Evolutionary conservation across 345 rosid species (phyloP).

Genomic region (Bruguiera parviflora): DNA sequence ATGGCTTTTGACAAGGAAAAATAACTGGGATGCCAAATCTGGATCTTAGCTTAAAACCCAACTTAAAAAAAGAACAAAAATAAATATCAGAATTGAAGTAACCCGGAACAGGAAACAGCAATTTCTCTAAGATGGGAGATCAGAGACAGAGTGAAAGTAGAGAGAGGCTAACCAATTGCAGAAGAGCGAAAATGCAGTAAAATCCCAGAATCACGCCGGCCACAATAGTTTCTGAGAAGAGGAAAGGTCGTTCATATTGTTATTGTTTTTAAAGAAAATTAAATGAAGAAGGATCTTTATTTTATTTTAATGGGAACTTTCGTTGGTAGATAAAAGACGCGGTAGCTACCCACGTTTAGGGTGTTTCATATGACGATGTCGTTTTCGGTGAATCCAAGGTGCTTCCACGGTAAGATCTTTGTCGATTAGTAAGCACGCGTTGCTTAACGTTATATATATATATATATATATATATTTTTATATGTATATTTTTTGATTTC

Average conservation of each 20-base stretch:
- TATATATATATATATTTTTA: too few species aligned
- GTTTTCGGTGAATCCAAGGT: too few species aligned
- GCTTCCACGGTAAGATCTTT: too few species aligned
- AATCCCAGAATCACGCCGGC: neutral
- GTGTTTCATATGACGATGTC: too few species aligned
- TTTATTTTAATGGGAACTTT: too few species aligned
- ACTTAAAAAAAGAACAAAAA: neutral
- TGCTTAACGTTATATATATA: too few species aligned
- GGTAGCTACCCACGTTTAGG: too few species aligned
- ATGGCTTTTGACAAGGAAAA: neutral
- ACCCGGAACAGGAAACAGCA: neutral
- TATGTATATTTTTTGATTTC: too few species aligned
- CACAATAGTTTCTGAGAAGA: neutral
- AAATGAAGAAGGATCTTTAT: neutral
- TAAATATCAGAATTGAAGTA: neutral
- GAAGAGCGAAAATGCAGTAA: neutral
- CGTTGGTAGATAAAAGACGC: too few species aligned
- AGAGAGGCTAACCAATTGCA: neutral
- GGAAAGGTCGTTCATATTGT: neutral
- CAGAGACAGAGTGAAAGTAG: neutral
- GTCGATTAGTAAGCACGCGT: too few species aligned
- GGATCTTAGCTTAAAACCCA: constrained; percentile 8
- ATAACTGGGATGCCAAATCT: neutral
- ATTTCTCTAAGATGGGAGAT: neutral
- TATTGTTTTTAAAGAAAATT: neutral